Percentiles rank a stretch among this genome's conserved stretches.
phyloP scores from a whole-genome alignment of 257 asterid species.

The Voacanga thouarsii region DNA sequence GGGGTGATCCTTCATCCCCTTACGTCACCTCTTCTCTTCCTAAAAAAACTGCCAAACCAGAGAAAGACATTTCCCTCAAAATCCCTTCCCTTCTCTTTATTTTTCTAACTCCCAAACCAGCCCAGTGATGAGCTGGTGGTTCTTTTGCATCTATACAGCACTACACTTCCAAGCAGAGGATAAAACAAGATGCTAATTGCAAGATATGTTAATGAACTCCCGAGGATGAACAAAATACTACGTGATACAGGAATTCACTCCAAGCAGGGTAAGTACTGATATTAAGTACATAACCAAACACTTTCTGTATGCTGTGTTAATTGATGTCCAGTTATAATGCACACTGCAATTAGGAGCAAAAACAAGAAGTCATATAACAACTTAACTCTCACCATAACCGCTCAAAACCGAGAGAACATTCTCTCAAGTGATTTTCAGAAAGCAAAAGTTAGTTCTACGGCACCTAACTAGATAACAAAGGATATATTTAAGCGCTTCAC shows the following conservation, averaged over 20 bases:
- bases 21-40: too few relatives aligned
- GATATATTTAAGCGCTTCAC: slow-evolving; percentile 11
- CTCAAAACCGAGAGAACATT: background rate
- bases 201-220: background rate
- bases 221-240: background rate
- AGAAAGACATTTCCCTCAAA: too few relatives aligned
- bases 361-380: background rate
- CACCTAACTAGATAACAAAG: slow-evolving; percentile 21
- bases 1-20: too few relatives aligned
- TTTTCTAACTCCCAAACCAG: too few relatives aligned
- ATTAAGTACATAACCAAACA: background rate
- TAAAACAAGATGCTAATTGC: background rate
- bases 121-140: background rate
- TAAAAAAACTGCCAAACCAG: too few relatives aligned
- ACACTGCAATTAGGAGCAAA: background rate
- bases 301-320: background rate
- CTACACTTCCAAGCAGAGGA: background rate
- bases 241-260: background rate
- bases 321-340: background rate
- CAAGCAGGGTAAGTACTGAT: background rate
- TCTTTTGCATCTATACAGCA: background rate
- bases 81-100: too few relatives aligned
- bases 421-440: slow-evolving; percentile 13
- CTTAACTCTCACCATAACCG: background rate
- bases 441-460: slow-evolving; percentile 17